Base-by-base conservation (phyloP, 805 yeast genomes). In the Kuraishia ogatae region DNA sequence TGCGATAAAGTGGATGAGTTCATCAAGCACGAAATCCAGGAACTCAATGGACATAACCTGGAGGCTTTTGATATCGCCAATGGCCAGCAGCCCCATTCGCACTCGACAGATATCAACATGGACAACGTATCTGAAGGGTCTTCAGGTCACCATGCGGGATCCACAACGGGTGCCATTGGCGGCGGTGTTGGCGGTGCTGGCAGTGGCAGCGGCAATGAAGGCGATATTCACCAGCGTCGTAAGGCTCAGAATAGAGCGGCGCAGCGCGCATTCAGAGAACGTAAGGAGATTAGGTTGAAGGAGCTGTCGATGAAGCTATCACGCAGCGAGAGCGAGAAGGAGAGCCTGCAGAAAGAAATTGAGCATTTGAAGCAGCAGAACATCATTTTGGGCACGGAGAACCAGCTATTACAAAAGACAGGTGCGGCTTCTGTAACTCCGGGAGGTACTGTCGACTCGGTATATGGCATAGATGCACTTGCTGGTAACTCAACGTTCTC, bases 161-260 rank as follows among this genome's bases (percentile, higher is more conserved):
- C n/a, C n/a, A n/a, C n/a, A n/a, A n/a, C n/a, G 20, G 22, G 49
- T 22, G 49, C 49, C 22, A 22, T 8, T 49, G 35, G 28, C n/a
- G n/a, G n/a, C 43, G 43, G 35, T 28, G 7, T 11, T 28, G 11
- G 11, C 35, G 35, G 35, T 7, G 10, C 35, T 11, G 11, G 11
- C 17, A 8, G 26, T 20, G 10, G 15, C n/a, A 17, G 29, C 51
- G 20, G 22, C 29, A 2, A 4, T 23, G 53, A 39, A 20, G 50
- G 28, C 20, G 53, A 52, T 17, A 13, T 46, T 17, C 39, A 46
- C 24, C 50, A 43, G 39, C 29, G 50, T 21, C 20, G 53, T 10
- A 87, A 83, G 64, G 90, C 89, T 1, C 94, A 86, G 66, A 88
- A 89, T 65, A 74, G 96, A 62, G 92, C 92, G 11, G 96, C 96